phyloP scores from a whole-genome alignment of 179 eudicot genomes.

The Beta lomatogona region DNA sequence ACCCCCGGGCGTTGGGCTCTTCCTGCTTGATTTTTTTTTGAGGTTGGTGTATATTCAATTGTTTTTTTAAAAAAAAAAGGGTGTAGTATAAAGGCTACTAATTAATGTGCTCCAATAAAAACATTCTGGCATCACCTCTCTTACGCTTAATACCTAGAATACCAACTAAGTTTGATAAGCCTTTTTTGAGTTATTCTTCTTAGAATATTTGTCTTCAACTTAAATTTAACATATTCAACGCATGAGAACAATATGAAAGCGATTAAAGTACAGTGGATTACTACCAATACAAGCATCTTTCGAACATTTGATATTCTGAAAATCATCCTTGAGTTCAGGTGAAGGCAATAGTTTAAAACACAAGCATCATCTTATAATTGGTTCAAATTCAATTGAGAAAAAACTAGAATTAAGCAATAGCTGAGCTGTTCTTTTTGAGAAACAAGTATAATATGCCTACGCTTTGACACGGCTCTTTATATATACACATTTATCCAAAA shows the following conservation, averaged over 20 bases:
- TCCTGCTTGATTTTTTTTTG: too few species aligned
- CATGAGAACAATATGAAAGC: not conserved
- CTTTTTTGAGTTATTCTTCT: not conserved
- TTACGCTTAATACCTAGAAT: too few species aligned
- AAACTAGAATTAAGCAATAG: slow-evolving; percentile 13
- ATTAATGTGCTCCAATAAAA: too few species aligned
- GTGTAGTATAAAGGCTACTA: too few species aligned
- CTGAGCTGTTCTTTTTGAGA: slow-evolving; percentile 29
- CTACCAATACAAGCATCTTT: slow-evolving; percentile 14
- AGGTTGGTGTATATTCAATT: too few species aligned
- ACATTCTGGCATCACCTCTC: too few species aligned
- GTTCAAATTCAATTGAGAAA: slow-evolving; percentile 19
- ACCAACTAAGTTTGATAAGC: too few species aligned
- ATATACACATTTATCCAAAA: not conserved
- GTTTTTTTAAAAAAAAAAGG: too few species aligned
- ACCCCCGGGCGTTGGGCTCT: too few species aligned
- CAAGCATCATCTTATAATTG: slow-evolving; percentile 36
- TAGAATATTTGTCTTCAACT: slow-evolving; percentile 4
- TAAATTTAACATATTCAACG: not conserved
- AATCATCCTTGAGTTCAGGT: slow-evolving; percentile 45
- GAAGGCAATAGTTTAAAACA: slow-evolving; percentile 26
- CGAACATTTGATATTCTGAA: slow-evolving; percentile 31
- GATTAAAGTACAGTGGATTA: slow-evolving; percentile 7
- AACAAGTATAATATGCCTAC: slow-evolving; percentile 1
- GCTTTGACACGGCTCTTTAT: slow-evolving; percentile 4